phyloP scores from a whole-genome alignment of 768 basidiomycete genomes.

The Lyophyllum semitale region DNA sequence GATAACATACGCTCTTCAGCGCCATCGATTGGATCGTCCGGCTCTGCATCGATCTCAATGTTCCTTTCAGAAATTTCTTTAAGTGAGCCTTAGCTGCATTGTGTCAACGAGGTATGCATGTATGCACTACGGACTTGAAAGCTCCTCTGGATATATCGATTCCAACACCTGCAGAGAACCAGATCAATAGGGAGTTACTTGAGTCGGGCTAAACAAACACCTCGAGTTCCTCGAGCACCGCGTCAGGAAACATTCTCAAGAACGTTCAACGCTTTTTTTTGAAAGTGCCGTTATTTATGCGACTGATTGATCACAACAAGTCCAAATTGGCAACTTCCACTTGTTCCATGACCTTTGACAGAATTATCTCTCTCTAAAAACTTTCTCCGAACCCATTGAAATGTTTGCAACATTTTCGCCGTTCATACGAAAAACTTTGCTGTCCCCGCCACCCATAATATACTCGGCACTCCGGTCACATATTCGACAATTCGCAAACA shows the following conservation, averaged over 20 bases:
- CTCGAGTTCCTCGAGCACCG: constrained; percentile 89
- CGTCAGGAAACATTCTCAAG: constrained; percentile 57
- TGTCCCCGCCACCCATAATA: neutral
- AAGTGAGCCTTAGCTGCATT: constrained; percentile 24
- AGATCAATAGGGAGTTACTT: constrained; percentile 9
- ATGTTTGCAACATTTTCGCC: constrained; percentile 14
- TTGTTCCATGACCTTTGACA: too few species aligned
- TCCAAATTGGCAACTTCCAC: constrained; percentile 7
- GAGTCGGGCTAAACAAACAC: constrained; percentile 38
- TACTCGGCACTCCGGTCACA: constrained; percentile 5
- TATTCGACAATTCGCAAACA: constrained; percentile 1
- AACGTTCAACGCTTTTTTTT: neutral
- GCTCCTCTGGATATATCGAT: constrained; percentile 93
- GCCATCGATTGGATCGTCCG: constrained; percentile 73
- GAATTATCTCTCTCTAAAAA: neutral
- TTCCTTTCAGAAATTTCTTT: constrained; percentile 85
- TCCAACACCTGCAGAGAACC: constrained; percentile 71
- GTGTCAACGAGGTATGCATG: constrained; percentile 22
- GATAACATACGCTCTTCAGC: constrained; percentile 53
- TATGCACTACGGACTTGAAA: constrained; percentile 71
- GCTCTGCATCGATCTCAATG: constrained; percentile 84
- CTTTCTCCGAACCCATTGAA: neutral
- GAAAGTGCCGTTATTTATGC: neutral
- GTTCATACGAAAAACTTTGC: constrained; percentile 6
- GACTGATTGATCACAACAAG: constrained; percentile 9